These are phyloP conservation scores for Tolypocladium tundrense DNA, from an alignment of 2,329 filamentous ascomycete genomes.

Conservation along the genomic window DNA sequence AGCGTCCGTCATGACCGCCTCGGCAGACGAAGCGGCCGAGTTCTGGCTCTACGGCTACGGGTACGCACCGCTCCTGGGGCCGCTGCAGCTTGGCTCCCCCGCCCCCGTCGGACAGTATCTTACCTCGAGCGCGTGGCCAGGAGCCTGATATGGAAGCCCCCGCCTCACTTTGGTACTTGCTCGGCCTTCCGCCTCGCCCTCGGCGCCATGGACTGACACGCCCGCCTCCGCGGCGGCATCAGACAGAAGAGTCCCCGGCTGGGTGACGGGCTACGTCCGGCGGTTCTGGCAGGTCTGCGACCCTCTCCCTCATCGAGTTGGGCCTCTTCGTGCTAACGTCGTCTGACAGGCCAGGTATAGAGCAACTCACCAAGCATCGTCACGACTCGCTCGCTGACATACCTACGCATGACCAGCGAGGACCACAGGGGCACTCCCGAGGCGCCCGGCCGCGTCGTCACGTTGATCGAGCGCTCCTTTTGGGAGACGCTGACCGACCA, in stretches of 20 bases:
- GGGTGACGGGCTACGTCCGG: slow-evolving; percentile 86
- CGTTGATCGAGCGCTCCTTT: slow-evolving; percentile 73
- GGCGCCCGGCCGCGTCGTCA: slow-evolving; percentile 83
- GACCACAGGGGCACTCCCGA: slow-evolving; percentile 90
- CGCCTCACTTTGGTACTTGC: slow-evolving; percentile 76
- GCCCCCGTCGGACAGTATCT: neutral
- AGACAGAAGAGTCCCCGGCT: slow-evolving; percentile 82
- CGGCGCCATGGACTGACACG: neutral
- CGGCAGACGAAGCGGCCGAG: slow-evolving; percentile 36
- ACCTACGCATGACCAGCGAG: slow-evolving; percentile 44
- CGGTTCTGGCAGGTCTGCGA: slow-evolving; percentile 89
- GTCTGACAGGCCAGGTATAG: slow-evolving; percentile 1
- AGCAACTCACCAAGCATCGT: neutral
- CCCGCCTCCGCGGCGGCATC: slow-evolving; percentile 2
- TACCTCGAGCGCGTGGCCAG: slow-evolving; percentile 24
- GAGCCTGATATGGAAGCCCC: slow-evolving; percentile 96
- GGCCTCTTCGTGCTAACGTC: neutral
- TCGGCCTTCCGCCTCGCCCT: neutral
- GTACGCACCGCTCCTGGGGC: slow-evolving; percentile 33
- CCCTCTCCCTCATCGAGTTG: slow-evolving; percentile 1
- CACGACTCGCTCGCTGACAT: neutral
- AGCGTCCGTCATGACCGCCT: neutral
- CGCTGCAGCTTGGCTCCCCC: neutral
- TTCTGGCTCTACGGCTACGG: slow-evolving; percentile 98
- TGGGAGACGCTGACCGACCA: slow-evolving; percentile 70